Conservation (phyloP, 2,329 filamentous ascomycete genomes). For the Metarhizium robertsii region DNA sequence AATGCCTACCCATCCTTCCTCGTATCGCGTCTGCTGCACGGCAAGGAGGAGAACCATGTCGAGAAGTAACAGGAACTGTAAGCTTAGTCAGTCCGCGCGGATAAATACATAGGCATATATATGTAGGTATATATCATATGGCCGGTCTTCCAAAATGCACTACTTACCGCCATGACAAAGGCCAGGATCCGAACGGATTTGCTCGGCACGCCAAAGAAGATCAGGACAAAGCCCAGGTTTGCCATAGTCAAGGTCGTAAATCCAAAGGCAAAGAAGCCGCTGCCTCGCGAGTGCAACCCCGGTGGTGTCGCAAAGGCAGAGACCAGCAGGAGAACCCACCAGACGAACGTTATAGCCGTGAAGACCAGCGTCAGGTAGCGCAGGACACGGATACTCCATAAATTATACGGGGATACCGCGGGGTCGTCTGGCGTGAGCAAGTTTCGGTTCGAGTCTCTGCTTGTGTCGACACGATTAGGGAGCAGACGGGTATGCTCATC, state of each 20-base stretch:
- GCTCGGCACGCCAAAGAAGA: slow-evolving; percentile 85
- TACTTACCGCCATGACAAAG: slow-evolving; percentile 47
- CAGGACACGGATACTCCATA: slow-evolving; percentile 79
- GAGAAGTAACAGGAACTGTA: slow-evolving; percentile 31
- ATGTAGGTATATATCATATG: not conserved
- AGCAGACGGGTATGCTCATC: slow-evolving; percentile 58
- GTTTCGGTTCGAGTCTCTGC: slow-evolving; percentile 32
- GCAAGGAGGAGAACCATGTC: slow-evolving; percentile 73
- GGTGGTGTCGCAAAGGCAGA: slow-evolving; percentile 87
- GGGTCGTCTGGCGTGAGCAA: slow-evolving; percentile 33
- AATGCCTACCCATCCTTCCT: slow-evolving; percentile 90
- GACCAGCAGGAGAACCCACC: slow-evolving; percentile 87
- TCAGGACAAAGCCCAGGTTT: slow-evolving; percentile 64
- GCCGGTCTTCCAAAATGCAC: slow-evolving; percentile 28
- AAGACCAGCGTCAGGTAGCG: slow-evolving; percentile 72
- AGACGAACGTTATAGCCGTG: slow-evolving; percentile 67
- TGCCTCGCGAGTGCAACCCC: slow-evolving; percentile 74
- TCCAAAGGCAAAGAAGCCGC: slow-evolving; percentile 84
- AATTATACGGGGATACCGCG: slow-evolving; percentile 80
- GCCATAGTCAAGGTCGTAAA: slow-evolving; percentile 72
- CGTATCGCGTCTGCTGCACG: slow-evolving; percentile 63
- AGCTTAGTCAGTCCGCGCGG: slow-evolving; percentile 1
- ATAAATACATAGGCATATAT: slow-evolving; percentile 32
- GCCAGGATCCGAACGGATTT: slow-evolving; percentile 67
- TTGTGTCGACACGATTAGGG: slow-evolving; percentile 52